Base-by-base conservation (phyloP, 305 asterid species). In the Fraxinus baroniana region DNA sequence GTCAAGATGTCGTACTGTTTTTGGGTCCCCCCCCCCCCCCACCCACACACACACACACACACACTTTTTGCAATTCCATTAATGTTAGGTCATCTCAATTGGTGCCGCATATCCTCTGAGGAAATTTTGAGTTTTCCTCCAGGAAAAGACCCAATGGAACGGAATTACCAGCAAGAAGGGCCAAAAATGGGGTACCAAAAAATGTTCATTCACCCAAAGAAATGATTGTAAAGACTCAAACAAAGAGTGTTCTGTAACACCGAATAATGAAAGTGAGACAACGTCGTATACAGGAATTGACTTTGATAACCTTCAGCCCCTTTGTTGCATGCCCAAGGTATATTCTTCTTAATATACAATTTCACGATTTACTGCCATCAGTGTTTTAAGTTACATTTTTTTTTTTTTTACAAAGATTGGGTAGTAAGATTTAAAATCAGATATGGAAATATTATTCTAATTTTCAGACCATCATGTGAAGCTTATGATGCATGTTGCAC, bases 111-210 rank as follows among this genome's bases (percentile, higher is more conserved):
- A 44, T 78, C 41, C 78, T 60, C 73, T 76, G 13, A 33, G 66
- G 66, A 66, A 76, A 57, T 32, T 76, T 18, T 71, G 77, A 17
- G 81, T 30, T 64, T 57, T 78, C 77, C 80, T 74, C 85, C 91
- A 94, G 97, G 95, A 85, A 81, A 87, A 86, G 80, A 87, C 83
- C 87, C 91, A 88, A 68, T 93, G 98, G 98, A 93, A 90, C 83
- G 98, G 98, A 84, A 93, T 90, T 87, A 91, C 92, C 30, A 92
- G 94, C 96, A 97, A 97, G 94, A 91, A 89, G 86, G 98, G 99
- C 62, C 99, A 94, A 85, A 92, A 91, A 86, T 93, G 99, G 99
- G 99, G 99, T 79, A 88, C 78, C 77, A 94, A 92, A 80, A 89
- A 84, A 79, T 82, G 80, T 85, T 84, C 89, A 74, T 84, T 78